Evolutionary conservation across 164 flowering plant genomes (phyloP), one percentile per base, ranked within the genome.

Genomic region (Umbilicus rupestris): DNA sequence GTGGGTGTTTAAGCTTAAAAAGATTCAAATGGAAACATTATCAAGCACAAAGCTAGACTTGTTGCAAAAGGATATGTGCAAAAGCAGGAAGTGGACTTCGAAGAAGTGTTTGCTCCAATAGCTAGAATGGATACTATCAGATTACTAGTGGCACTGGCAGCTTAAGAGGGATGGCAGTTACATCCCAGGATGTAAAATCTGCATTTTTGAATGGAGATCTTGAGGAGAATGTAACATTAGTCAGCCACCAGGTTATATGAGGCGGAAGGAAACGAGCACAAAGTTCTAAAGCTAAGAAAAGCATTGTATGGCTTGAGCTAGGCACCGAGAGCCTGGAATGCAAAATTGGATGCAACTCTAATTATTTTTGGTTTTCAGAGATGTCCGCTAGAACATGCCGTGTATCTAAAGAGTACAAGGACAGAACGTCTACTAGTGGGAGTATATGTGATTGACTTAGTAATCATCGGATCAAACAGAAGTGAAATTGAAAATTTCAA

Each of bases 61-160:
- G 72, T 69, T 7, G 67, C 46, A 5, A 63, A 69, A 46, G 72
- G 72, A 1, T 69, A 63, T 41, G 22, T 7, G 7, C 67, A 69
- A 26, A 59, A 64, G 26, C 29, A 19, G 7, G 60, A 66, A 1
- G 30, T 69, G 15, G 57, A 69, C 29, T 69, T 22, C 35, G 5
- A 2, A 28, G 66, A 62, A 29, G 19, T 19, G 1, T 69, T 6
- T 47, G 66, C 71, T 14, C 71, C 66, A 30, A 68, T 70, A 3
- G 65, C 73, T 9, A 26, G 64, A 8, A 22, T 52, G 11, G 29
- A 20, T 1, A 58, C 63, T 3, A 26, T 58, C 1, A 17, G 63
- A 14, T 14, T 22, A 15, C 17, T 58, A 3, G 6, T 58, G 4
- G 63, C 63, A 6, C 16, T 58, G 29, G 63, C 63, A 1, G 20